These are phyloP conservation scores for Austroboletus novae-zelandiae DNA, from an alignment of 1,284 basidiomycete genomes.

Conservation along the genomic window DNA sequence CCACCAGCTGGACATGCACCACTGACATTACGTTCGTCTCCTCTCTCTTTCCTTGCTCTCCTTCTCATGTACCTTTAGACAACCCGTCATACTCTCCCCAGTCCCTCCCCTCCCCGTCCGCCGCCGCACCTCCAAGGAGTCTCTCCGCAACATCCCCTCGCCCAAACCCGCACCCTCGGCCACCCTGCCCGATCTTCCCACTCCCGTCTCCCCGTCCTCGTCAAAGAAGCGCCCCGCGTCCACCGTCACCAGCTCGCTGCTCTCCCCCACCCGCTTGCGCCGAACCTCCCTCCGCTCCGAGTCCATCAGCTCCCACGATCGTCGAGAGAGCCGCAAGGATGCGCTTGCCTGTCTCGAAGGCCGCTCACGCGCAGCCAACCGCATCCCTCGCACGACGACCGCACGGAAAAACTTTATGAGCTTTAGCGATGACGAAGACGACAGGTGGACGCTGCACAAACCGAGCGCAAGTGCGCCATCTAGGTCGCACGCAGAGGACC, in stretches of 20 bases:
- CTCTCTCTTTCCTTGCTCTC: not conserved
- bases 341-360: constrained; percentile 67
- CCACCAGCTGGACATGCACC: constrained; percentile 27
- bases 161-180: constrained; percentile 59
- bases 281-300: constrained; percentile 29
- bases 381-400: constrained; percentile 11
- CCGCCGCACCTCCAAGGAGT: constrained; percentile 43
- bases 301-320: constrained; percentile 31
- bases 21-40: constrained; percentile 22
- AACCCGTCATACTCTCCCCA: not conserved
- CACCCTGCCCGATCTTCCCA: constrained; percentile 34
- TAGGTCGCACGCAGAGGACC: constrained; percentile 8
- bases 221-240: constrained; percentile 16
- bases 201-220: not conserved
- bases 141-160: constrained; percentile 51
- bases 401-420: constrained; percentile 57
- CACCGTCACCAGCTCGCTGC: constrained; percentile 4
- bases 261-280: constrained; percentile 3
- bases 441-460: constrained; percentile 21
- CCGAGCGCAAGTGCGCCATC: not conserved
- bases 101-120: constrained; percentile 6
- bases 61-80: constrained; percentile 16
- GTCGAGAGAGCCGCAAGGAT: constrained; percentile 41
- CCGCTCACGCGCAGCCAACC: constrained; percentile 26
- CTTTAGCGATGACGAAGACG: constrained; percentile 61